Percentiles rank a stretch among this genome's conserved stretches.
These are phyloP conservation scores for Vitis hybrid DNA, from an alignment of 177 flowering plant species.

Conservation along the genomic window DNA sequence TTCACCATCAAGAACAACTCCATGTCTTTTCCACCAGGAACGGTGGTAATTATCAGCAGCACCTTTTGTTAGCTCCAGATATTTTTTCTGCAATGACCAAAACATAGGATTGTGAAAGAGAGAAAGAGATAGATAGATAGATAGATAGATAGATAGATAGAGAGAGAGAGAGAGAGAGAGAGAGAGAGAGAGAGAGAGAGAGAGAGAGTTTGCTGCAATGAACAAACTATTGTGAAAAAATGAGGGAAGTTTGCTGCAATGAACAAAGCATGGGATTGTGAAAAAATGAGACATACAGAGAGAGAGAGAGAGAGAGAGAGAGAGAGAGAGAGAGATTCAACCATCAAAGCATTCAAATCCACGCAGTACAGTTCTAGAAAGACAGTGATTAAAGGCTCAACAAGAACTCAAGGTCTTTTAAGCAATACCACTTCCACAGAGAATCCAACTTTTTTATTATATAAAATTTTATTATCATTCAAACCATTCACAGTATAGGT, in stretches of 20 bases:
- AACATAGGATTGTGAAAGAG: neutral
- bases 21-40: conserved; percentile 99
- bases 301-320: neutral
- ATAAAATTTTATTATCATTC: neutral
- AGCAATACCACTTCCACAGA: neutral
- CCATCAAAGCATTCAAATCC: neutral
- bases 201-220: too few species aligned
- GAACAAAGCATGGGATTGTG: too few species aligned
- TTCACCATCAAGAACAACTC: conserved; percentile 98
- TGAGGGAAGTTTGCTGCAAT: too few species aligned
- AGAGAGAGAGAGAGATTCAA: neutral
- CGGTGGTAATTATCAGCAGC: conserved; percentile 94
- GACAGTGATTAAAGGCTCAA: neutral
- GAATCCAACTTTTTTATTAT: neutral
- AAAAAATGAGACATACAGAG: neutral
- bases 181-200: neutral
- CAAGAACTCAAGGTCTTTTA: neutral
- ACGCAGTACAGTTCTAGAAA: neutral
- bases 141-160: neutral
- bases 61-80: conserved; percentile 88
- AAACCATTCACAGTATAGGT: neutral
- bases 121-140: neutral
- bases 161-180: neutral
- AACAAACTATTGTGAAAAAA: too few species aligned
- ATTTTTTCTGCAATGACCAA: conserved; percentile 62